Conservation (phyloP, 1,284 basidiomycete genomes). For the Fomitiporia mediterranea region DNA sequence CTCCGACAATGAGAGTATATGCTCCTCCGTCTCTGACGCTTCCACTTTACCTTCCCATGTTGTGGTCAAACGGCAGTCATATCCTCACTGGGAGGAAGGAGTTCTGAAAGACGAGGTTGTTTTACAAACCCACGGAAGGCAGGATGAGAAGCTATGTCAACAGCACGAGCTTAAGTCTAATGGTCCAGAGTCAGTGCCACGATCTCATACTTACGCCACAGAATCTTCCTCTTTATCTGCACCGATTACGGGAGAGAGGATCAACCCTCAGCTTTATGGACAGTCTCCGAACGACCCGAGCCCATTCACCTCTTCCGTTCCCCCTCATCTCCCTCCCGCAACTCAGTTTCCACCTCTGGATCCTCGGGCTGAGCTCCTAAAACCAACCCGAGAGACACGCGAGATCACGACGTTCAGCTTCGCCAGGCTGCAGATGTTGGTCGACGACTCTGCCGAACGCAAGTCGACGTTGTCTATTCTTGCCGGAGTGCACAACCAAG, state of each 20-base stretch:
- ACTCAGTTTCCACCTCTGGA: slow-evolving; percentile 4
- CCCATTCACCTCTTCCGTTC: neutral
- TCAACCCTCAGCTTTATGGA: neutral
- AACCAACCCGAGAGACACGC: neutral
- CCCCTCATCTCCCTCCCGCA: slow-evolving; percentile 1
- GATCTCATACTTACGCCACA: neutral
- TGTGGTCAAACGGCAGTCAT: neutral
- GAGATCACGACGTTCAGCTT: neutral
- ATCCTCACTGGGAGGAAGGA: slow-evolving; percentile 8
- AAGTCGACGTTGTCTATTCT: neutral
- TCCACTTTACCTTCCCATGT: neutral
- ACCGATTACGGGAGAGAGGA: neutral
- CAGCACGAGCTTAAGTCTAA: neutral
- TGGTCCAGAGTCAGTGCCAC: neutral
- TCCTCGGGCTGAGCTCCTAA: neutral
- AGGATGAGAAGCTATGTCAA: neutral
- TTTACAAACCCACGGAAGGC: neutral
- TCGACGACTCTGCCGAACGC: neutral
- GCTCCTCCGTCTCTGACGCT: neutral
- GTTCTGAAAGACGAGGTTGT: neutral
- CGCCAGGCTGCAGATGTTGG: neutral
- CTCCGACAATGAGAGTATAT: neutral
- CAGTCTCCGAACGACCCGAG: neutral
- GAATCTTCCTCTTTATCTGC: neutral
- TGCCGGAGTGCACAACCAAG: slow-evolving; percentile 1